Conservation (phyloP, 495 filamentous ascomycete species). For the Podospora tetraspora region DNA sequence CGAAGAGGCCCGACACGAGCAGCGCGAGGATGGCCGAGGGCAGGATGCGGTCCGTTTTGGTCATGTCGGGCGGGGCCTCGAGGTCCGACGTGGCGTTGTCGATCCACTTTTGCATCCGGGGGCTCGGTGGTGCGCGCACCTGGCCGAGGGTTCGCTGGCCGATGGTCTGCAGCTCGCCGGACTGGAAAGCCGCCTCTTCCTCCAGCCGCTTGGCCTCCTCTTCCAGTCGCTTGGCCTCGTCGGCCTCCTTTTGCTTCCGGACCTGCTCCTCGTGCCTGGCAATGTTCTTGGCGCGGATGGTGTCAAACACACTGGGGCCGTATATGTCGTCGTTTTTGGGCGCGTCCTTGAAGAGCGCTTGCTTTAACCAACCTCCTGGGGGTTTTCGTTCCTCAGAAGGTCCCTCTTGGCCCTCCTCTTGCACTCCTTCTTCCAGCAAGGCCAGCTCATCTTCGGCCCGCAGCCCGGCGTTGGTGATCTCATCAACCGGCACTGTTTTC, state of each 20-base stretch:
- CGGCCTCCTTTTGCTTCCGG: constrained; percentile 38
- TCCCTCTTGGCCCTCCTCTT: constrained; percentile 33
- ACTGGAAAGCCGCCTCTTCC: constrained; percentile 42
- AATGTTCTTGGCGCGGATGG: constrained; percentile 42
- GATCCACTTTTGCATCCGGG: constrained; percentile 34
- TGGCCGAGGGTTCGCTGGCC: constrained; percentile 23
- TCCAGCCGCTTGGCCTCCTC: constrained; percentile 30
- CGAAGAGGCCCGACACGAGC: constrained; percentile 45
- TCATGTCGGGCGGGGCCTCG: constrained; percentile 45
- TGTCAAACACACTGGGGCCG: constrained; percentile 45
- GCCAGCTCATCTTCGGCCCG: constrained; percentile 54
- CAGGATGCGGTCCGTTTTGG: constrained; percentile 54
- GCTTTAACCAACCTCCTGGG: constrained; percentile 12
- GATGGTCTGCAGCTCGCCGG: constrained; percentile 47
- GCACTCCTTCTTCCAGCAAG: constrained; percentile 48
- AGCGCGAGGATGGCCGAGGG: constrained; percentile 57
- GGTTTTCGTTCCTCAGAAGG: constrained; percentile 40
- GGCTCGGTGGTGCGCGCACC: constrained; percentile 20
- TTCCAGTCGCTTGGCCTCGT: constrained; percentile 15
- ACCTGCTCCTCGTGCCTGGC: constrained; percentile 45
- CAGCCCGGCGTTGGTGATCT: constrained; percentile 55
- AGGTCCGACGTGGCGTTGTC: constrained; percentile 37
- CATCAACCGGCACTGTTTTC: constrained; percentile 63
- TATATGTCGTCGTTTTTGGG: constrained; percentile 31
- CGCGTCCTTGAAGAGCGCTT: constrained; percentile 20